Conservation (phyloP, 257 asterid genomes). For the Lantana camara region DNA sequence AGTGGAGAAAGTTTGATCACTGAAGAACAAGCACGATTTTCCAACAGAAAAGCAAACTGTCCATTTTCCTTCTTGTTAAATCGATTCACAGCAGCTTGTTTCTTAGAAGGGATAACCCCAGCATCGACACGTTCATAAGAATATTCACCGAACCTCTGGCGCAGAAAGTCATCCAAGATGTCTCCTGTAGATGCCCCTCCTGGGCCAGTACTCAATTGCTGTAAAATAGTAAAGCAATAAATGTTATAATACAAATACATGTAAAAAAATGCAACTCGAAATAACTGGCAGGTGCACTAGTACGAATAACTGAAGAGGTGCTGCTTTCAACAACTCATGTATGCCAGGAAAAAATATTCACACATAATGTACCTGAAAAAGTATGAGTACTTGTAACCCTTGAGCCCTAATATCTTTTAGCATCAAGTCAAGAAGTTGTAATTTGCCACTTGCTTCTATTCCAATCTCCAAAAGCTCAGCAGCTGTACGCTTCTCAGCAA, state of each 20-base stretch:
- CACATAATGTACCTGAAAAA: conserved; percentile 67
- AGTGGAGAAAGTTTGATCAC: conserved; percentile 55
- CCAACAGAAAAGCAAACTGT: conserved; percentile 75
- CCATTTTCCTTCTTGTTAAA: conserved; percentile 68
- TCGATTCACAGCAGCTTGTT: conserved; percentile 69
- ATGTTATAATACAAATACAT: conserved; percentile 18
- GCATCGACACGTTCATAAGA: conserved; percentile 72
- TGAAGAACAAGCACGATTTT: conserved; percentile 79
- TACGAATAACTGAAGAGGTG: conserved; percentile 14
- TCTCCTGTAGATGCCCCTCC: conserved; percentile 48
- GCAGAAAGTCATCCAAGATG: conserved; percentile 71
- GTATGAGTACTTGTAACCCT: conserved; percentile 63
- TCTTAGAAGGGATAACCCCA: conserved; percentile 42
- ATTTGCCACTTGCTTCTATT: conserved; percentile 83
- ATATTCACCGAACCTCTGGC: conserved; percentile 62
- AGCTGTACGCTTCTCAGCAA: conserved; percentile 47
- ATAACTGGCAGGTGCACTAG: conserved; percentile 2
- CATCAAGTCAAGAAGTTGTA: conserved; percentile 71
- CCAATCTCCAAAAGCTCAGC: conserved; percentile 61
- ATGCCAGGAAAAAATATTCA: background rate
- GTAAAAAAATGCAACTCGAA: conserved; percentile 12
- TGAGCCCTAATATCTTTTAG: conserved; percentile 59
- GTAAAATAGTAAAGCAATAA: conserved; percentile 23
- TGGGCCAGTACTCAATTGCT: conserved; percentile 56
- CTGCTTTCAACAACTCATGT: background rate